Evolutionary conservation across 2,329 filamentous ascomycete species (phyloP), one percentile per base, ranked within the genome.

Genomic region (Coniochaeta sp.): DNA sequence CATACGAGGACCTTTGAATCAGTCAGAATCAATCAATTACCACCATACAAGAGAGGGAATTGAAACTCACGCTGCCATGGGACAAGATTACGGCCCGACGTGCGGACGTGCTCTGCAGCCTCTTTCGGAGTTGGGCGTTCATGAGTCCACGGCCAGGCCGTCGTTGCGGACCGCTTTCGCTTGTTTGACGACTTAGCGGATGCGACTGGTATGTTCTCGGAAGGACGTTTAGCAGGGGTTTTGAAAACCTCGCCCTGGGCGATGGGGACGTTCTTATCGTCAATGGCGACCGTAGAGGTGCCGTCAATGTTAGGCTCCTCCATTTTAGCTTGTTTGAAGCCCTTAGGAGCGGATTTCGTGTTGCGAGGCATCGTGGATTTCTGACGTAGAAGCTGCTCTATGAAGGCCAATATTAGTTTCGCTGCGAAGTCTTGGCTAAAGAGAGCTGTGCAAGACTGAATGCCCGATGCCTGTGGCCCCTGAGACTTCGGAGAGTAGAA

Each of bases 1-100:
- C 75, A 80, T 81, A 10, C 77, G 73, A 10, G 75, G 73, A 0
- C 76, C 78, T 81, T 17, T 17, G 55, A 6, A 19, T 6, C 56
- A 22, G 40, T 17, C 34, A 52, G 26, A 56, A 34, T 34, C n/a
- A n/a, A 34, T 3, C 16, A 7, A 4, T 4, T 14, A 56, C 36
- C 6, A 32, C 24, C 17, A 57, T 57, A 17, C 6, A 8, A 34
- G 34, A 19, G 24, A 30, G n/a, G n/a, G n/a, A n/a, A n/a, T 6
- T 19, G n/a, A n/a, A 19, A 57, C 34, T 56, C 28, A 56, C 54
- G 54, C 28, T 34, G 30, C 54, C 54, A 56, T 7, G 28, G 54
- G 34, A 56, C 24, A 10, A 56, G 54, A 24, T 56, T 56, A 24
- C 54, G 54, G 34, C 54, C 54, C 3, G 3, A 28, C 3, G 16